phyloP scores from a whole-genome alignment of 176 grass and related monocot species.

The Bothriochloa decipiens region DNA sequence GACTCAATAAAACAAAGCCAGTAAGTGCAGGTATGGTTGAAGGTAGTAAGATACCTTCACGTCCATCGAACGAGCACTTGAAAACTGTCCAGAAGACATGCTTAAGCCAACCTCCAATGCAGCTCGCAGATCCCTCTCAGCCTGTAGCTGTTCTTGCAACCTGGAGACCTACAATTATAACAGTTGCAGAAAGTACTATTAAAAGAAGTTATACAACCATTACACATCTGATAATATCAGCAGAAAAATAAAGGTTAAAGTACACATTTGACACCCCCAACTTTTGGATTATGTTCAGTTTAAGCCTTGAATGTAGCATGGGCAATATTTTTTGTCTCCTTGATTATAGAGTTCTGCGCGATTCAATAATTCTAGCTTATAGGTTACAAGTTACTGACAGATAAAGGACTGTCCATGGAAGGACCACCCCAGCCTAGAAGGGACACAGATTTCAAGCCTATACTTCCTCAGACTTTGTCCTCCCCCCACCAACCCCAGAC shows the following conservation, averaged over 20 bases:
- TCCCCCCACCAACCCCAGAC: too few relatives aligned
- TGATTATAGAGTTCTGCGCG: background rate
- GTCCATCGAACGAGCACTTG: constrained; percentile 76
- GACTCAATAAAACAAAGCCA: constrained; percentile 30
- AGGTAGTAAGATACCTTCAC: constrained; percentile 72
- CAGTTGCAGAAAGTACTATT: constrained; percentile 24
- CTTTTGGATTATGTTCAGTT: constrained; percentile 12
- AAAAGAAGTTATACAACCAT: constrained; percentile 24
- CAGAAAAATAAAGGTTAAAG: constrained; percentile 6
- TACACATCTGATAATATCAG: constrained; percentile 23
- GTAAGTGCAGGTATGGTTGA: constrained; percentile 15
- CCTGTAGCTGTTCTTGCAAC: constrained; percentile 98
- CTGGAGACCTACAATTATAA: constrained; percentile 75
- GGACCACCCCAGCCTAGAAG: background rate
- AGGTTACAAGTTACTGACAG: background rate
- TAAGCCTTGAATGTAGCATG: constrained; percentile 23
- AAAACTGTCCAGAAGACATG: constrained; percentile 96
- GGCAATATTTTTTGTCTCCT: constrained; percentile 9
- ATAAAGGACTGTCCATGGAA: background rate
- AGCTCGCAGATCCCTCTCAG: constrained; percentile 97
- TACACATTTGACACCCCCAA: background rate
- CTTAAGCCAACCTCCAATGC: constrained; percentile 96
- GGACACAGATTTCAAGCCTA: background rate
- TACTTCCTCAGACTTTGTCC: background rate
- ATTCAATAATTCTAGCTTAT: background rate